phyloP scores from a whole-genome alignment of 805 yeast species.

The Naumovozyma dairenensis region DNA sequence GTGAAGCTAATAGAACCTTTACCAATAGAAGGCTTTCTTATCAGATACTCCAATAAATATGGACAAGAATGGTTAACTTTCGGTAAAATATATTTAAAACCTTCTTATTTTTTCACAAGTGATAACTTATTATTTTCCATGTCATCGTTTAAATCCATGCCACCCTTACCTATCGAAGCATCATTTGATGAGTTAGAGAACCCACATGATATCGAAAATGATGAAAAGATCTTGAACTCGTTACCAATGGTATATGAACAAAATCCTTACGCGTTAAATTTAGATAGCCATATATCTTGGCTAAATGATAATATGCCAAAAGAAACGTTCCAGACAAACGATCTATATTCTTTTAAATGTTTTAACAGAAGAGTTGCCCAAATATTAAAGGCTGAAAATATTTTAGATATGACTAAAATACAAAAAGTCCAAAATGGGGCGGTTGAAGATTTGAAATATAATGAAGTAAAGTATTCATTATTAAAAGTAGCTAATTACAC shows the following conservation, averaged over 20 bases:
- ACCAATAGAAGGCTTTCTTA: slow-evolving; percentile 75
- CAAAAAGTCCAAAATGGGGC: slow-evolving; percentile 31
- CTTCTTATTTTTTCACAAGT: slow-evolving; percentile 54
- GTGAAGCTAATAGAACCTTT: slow-evolving; percentile 43
- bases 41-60: slow-evolving; percentile 41
- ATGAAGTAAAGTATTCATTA: slow-evolving; percentile 25
- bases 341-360: slow-evolving; percentile 52
- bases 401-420: slow-evolving; percentile 51
- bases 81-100: slow-evolving; percentile 37
- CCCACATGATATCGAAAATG: slow-evolving; percentile 19
- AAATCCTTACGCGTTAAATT: slow-evolving; percentile 46
- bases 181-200: slow-evolving; percentile 19
- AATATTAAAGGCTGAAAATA: slow-evolving; percentile 46
- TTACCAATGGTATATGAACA: slow-evolving; percentile 36
- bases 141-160: slow-evolving; percentile 45
- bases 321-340: slow-evolving; percentile 39
- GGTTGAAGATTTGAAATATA: slow-evolving; percentile 13
- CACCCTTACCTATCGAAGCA: slow-evolving; percentile 42
- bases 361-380: slow-evolving; percentile 50
- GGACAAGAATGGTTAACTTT: slow-evolving; percentile 33
- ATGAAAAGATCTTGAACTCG: slow-evolving; percentile 11
- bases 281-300: slow-evolving; percentile 53
- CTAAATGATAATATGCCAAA: slow-evolving; percentile 30
- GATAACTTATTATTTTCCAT: slow-evolving; percentile 54
- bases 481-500: slow-evolving; percentile 8